Percentiles rank a stretch among this genome's conserved stretches.
These are phyloP conservation scores for Pyrenophora teres DNA, from an alignment of 2,329 filamentous ascomycete species.

Conservation along the genomic window DNA sequence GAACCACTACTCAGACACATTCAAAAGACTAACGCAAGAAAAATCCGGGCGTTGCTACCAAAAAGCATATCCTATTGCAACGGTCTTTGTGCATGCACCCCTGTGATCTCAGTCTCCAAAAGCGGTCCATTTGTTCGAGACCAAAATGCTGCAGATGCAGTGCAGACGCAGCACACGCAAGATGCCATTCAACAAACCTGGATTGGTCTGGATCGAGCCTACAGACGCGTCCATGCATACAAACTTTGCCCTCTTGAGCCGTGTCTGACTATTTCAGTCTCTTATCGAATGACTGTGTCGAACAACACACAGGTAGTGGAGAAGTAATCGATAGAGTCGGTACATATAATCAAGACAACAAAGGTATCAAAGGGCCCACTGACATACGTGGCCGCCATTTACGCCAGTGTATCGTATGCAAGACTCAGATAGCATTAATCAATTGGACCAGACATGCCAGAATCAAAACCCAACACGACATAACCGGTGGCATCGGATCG, in stretches of 20 bases:
- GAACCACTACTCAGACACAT: background rate
- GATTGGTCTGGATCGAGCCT: constrained; percentile 7
- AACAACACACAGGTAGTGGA: constrained; percentile 16
- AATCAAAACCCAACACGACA: background rate
- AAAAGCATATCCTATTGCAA: constrained; percentile 2
- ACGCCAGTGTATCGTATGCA: constrained; percentile 7
- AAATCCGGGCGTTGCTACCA: background rate
- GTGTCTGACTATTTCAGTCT: constrained; percentile 2
- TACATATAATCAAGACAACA: constrained; percentile 10
- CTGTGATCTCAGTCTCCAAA: constrained; percentile 5
- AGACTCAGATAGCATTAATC: background rate
- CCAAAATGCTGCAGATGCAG: constrained; percentile 6
- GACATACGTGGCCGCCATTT: constrained; percentile 11
- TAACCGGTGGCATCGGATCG: background rate
- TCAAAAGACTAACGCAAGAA: too few relatives aligned
- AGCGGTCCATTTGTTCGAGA: constrained; percentile 8
- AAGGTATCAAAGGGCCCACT: constrained; percentile 7
- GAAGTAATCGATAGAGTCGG: constrained; percentile 3
- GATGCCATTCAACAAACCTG: constrained; percentile 14
- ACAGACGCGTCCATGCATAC: constrained; percentile 10
- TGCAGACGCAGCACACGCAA: constrained; percentile 12
- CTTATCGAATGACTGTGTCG: constrained; percentile 10
- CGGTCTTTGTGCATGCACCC: constrained; percentile 5
- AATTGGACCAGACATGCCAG: constrained; percentile 3
- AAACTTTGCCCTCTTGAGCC: constrained; percentile 10